These are phyloP conservation scores for Sugiyamaella castrensis DNA, from an alignment of 1,139 yeast species.

Conservation along the genomic window DNA sequence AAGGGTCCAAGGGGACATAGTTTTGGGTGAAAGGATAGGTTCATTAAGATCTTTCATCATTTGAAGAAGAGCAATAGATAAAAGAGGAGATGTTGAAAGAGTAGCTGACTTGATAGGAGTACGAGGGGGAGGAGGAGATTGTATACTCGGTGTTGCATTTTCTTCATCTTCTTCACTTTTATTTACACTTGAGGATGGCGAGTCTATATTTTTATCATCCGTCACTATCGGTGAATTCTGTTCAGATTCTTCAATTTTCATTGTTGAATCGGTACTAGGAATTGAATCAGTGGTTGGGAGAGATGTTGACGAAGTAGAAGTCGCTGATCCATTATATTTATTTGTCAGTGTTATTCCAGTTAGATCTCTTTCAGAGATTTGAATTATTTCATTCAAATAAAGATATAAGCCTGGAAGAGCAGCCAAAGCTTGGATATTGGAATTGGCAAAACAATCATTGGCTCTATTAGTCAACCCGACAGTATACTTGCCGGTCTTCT, in stretches of 20 bases:
- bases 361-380: not conserved
- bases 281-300: too few species aligned
- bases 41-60: slow-evolving; percentile 61
- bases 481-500: slow-evolving; percentile 45
- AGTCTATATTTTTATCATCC: too few species aligned
- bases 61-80: slow-evolving; percentile 47
- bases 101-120: not conserved
- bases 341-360: slow-evolving; percentile 23
- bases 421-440: slow-evolving; percentile 83
- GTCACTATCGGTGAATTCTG: too few species aligned
- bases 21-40: slow-evolving; percentile 52
- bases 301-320: too few species aligned
- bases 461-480: slow-evolving; percentile 80
- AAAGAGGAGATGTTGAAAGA: slow-evolving; percentile 22
- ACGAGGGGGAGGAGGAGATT: not conserved
- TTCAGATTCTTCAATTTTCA: too few species aligned
- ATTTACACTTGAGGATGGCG: too few species aligned
- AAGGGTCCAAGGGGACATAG: slow-evolving; percentile 75
- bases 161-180: too few species aligned
- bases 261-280: too few species aligned
- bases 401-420: slow-evolving; percentile 60
- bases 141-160: not conserved
- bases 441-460: slow-evolving; percentile 90
- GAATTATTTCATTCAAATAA: too few species aligned
- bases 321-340: not conserved